Evolutionary conservation across 208 protist genomes (phyloP).

Genomic region (Strigomonas galati): DNA sequence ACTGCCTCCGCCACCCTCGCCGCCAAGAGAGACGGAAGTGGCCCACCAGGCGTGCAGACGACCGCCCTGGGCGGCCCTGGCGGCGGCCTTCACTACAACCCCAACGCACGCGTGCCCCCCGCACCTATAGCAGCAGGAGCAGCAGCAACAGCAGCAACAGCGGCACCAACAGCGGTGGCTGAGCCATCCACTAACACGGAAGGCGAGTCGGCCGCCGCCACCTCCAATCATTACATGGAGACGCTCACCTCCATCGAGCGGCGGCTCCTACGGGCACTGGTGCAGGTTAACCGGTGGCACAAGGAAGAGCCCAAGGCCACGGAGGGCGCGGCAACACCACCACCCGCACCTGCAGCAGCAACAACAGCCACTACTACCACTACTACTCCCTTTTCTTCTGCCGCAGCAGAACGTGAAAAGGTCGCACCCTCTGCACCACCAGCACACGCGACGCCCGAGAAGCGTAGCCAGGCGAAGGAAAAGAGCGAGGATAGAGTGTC

Average conservation of each 20-base stretch:
- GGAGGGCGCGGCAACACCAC: neutral
- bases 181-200: neutral
- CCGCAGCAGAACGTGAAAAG: no score
- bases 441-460: no score
- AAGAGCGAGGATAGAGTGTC: no score
- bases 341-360: neutral
- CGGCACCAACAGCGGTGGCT: neutral
- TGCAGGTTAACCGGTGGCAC: neutral
- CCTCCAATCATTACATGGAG: neutral
- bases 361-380: neutral
- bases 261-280: slow-evolving; percentile 4
- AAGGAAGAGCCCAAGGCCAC: neutral
- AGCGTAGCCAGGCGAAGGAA: no score
- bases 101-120: no score
- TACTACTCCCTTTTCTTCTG: no score
- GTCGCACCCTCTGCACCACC: no score
- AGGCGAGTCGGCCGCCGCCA: neutral
- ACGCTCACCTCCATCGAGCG: neutral
- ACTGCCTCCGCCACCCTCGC: no score
- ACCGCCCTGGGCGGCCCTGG: neutral
- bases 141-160: no score
- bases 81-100: neutral
- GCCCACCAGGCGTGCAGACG: no score
- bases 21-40: no score
- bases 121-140: no score